These are phyloP conservation scores for Cucurbita maxima DNA, from an alignment of 306 rosid species.

Conservation along the genomic window DNA sequence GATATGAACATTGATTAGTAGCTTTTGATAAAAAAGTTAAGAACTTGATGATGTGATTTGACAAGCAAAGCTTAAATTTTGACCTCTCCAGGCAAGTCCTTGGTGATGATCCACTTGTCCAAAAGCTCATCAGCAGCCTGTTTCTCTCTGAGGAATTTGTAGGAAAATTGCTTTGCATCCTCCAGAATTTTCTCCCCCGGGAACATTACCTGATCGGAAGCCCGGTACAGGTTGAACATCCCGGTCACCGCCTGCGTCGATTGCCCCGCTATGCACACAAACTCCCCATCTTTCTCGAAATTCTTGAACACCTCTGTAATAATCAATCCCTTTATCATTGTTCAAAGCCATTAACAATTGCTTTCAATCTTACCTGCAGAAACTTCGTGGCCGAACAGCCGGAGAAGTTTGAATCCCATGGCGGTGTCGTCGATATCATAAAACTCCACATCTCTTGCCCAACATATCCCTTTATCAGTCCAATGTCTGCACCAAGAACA, in stretches of 20 bases:
- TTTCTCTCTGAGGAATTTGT: constrained; percentile 41
- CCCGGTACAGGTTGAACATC: constrained; percentile 57
- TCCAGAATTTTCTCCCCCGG: constrained; percentile 63
- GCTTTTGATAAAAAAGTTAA: no score
- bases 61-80: no score
- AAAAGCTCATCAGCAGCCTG: constrained; percentile 41
- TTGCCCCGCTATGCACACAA: constrained; percentile 64
- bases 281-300: constrained; percentile 61
- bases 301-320: constrained; percentile 48
- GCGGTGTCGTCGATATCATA: constrained; percentile 76
- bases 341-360: no score
- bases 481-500: constrained; percentile 29
- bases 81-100: constrained; percentile 72
- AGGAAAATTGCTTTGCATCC: constrained; percentile 45
- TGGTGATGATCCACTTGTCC: constrained; percentile 85
- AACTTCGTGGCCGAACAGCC: constrained; percentile 51
- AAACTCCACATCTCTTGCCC: constrained; percentile 71
- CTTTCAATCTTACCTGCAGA: constrained; percentile 31
- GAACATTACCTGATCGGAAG: constrained; percentile 38
- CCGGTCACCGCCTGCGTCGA: constrained; percentile 75
- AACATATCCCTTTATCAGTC: constrained; percentile 65
- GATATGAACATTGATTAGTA: no score
- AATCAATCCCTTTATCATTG: no score
- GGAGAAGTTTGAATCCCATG: constrained; percentile 68
- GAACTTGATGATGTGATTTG: no score